Conservation (phyloP, 495 filamentous ascomycete species). For the Annulohypoxylon bovei region DNA sequence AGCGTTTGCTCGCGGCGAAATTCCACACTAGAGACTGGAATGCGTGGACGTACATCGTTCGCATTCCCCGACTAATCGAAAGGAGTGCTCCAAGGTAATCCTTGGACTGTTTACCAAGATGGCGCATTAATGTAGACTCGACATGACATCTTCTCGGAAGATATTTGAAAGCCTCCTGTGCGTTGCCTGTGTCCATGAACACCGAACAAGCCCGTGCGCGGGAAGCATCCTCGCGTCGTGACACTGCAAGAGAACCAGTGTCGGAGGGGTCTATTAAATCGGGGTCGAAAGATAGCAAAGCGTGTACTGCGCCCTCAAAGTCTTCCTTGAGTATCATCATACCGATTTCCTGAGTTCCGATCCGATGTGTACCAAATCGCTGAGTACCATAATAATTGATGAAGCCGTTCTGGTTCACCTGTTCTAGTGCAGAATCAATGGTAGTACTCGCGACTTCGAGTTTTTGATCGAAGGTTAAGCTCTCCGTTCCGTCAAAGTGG, state of each 20-base stretch:
- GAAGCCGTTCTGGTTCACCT: conserved; percentile 77
- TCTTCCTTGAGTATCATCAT: conserved; percentile 83
- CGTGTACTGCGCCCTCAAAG: conserved; percentile 78
- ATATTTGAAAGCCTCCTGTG: conserved; percentile 66
- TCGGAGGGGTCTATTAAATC: conserved; percentile 60
- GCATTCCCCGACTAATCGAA: conserved; percentile 77
- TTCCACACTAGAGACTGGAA: conserved; percentile 98
- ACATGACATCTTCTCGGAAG: conserved; percentile 86
- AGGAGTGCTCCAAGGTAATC: conserved; percentile 85
- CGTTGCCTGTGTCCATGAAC: conserved; percentile 69
- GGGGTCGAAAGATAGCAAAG: conserved; percentile 72
- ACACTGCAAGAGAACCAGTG: conserved; percentile 28
- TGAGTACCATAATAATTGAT: conserved; percentile 98
- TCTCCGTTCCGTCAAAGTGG: conserved; percentile 60
- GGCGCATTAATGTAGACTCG: conserved; percentile 78
- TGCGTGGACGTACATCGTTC: conserved; percentile 94
- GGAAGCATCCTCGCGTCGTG: conserved; percentile 70
- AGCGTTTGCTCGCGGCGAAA: conserved; percentile 78
- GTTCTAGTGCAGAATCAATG: conserved; percentile 55
- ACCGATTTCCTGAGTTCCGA: conserved; percentile 83
- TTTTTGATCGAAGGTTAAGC: conserved; percentile 49
- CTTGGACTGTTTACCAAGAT: conserved; percentile 62
- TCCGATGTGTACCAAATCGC: conserved; percentile 86
- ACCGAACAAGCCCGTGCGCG: conserved; percentile 79
- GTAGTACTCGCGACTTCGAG: conserved; percentile 49